phyloP scores from a whole-genome alignment of 306 rosid genomes.

The Malus domestica region DNA sequence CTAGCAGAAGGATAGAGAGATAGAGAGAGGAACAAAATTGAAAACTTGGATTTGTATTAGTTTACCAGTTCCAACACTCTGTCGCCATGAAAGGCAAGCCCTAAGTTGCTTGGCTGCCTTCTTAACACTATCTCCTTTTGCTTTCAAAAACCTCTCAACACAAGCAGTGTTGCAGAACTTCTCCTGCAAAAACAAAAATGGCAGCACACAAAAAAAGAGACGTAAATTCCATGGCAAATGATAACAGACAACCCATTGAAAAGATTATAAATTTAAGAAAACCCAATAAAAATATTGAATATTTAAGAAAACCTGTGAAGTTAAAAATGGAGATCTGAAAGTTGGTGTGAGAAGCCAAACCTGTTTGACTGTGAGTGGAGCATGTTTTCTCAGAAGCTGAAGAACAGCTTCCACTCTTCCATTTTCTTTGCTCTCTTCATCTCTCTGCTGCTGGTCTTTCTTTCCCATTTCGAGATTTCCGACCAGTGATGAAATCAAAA shows the following conservation, averaged over 20 bases:
- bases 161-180: slow-evolving; percentile 83
- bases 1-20: background rate
- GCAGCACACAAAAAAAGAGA: background rate
- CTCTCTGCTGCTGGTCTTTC: slow-evolving; percentile 31
- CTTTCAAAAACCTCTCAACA: slow-evolving; percentile 71
- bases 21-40: background rate
- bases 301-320: background rate
- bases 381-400: slow-evolving; percentile 67
- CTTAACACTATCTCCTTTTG: slow-evolving; percentile 82
- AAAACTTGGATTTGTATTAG: background rate
- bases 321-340: background rate
- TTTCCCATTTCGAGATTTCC: slow-evolving; percentile 58
- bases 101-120: slow-evolving; percentile 81
- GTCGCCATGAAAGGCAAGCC: slow-evolving; percentile 97
- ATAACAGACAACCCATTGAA: background rate
- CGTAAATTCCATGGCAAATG: background rate
- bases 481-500: background rate
- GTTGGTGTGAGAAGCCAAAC: slow-evolving; percentile 18
- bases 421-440: slow-evolving; percentile 8
- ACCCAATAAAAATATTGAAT: background rate
- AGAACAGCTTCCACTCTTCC: slow-evolving; percentile 69
- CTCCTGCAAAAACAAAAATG: slow-evolving; percentile 42
- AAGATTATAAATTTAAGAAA: background rate
- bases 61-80: slow-evolving; percentile 62
- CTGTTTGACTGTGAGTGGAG: slow-evolving; percentile 75